Base-by-base conservation (phyloP, 2,329 filamentous ascomycete species). In the Hymenotorrendiella dingleyae region DNA sequence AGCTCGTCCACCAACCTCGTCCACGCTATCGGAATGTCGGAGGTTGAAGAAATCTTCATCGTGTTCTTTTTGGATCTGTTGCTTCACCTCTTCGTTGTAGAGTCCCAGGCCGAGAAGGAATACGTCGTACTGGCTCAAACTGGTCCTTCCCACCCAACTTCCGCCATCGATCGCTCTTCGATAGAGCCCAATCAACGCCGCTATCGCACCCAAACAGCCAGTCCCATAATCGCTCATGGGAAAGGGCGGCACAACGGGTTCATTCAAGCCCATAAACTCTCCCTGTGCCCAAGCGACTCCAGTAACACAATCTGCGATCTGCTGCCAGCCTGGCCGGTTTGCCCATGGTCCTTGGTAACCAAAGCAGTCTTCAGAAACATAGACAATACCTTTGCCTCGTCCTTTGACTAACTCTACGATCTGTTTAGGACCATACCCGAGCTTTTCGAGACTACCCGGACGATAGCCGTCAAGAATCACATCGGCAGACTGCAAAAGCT, bases 301-400 rank as follows among this genome's bases (percentile, higher is more conserved):
- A 19, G 53, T 55, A 16, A 54, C 52, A 29, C 56, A 57, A 48
- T 86, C 82, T 12, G 80, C 80, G 51, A 84, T 84, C 53, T 84
- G 80, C 56, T 84, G 82, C 82, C 82, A 86, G 6, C 82, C 82
- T 4, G 80, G 74, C 3, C 82, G 69, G 6, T 65, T 62, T 1
- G 75, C 71, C 82, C 81, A 86, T 45, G 81, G 76, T 5, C 73
- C 76, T 22, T 72, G 65, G 24, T 75, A 78, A 1, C 83, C 83
- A 52, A 86, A 86, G 58, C 82, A 86, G 58, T 86, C 80, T 60
- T 87, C 82, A 24, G 76, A 73, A 6, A 85, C 78, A 54, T 84
- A 84, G 6, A 86, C 70, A 24, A 82, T 74, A 1, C 82, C 82
- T 55, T 73, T 78, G 3, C 74, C 71, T 14, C 80, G 70, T 45